Base-by-base conservation (phyloP, 208 protist genomes). In the Borovskyia barvae region DNA sequence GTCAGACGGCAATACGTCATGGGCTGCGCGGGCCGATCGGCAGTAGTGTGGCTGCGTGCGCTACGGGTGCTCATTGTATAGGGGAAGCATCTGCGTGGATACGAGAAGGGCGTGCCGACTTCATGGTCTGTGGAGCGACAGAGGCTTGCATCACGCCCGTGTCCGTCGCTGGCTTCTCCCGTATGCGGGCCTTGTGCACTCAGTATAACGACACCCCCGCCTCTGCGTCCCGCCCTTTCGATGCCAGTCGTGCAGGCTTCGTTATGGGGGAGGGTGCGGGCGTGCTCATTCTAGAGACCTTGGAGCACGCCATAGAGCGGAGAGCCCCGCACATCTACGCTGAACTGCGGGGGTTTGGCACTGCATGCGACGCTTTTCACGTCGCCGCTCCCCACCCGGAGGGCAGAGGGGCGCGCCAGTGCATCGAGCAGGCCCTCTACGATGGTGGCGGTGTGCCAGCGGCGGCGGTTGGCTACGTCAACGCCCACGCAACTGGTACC, bases 401-500 rank as follows among this genome's bases (percentile, higher is more conserved):
- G 9, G 97, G 97, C 2, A 52, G 64, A 2, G 97, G 97, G 4
- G 95, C 96, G 14, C 39, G 66, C n/a, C 57, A 62, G 20, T 93
- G 90, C 53, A 87, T 99, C 66, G 47, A 39, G 6, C 40, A 61
- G 20, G 96, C 97, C 11, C 48, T 99, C 11, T 8, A 26, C 0
- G 87, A 94, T 42, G 84, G 77, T 7, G 81, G 74, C 1, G 30
- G 68, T 20, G 33, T 90, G 20, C 64, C 77, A 2, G 60, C 77
- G 1, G 6, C 20, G 2, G 63, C 28, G 2, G 76, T 99, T 14
- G 83, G 78, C 6, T 98, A 99, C 68, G 77, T 99, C 12, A 99
- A 99, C 64, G 98, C 98, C 17, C 98, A 99, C 67, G 97, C 97
- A 7, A 99, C 98, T 0, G 98, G 97, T 3, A 99, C 98, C 3